These are phyloP conservation scores for Kuraishia piskuri DNA, from an alignment of 805 yeast genomes.

Conservation along the genomic window DNA sequence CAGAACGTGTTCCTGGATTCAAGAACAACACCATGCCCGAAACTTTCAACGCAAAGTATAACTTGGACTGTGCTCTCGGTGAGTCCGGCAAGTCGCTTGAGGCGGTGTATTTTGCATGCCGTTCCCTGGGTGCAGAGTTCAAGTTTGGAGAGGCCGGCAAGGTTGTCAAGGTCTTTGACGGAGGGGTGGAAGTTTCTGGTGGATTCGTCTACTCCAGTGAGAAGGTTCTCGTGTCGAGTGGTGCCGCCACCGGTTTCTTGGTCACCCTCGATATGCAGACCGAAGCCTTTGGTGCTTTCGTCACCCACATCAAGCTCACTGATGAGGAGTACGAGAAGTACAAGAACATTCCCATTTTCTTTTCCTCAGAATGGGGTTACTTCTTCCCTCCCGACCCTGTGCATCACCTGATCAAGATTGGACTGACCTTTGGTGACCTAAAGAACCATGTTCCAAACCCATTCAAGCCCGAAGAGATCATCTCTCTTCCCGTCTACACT, in stretches of 20 bases:
- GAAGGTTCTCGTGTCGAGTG: slow-evolving; percentile 26
- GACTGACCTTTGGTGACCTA: slow-evolving; percentile 28
- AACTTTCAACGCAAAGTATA: slow-evolving; percentile 15
- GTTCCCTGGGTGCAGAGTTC: slow-evolving; percentile 24
- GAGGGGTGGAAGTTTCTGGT: slow-evolving; percentile 14
- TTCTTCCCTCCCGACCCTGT: slow-evolving; percentile 41
- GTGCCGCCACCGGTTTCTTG: slow-evolving; percentile 30
- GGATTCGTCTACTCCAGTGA: slow-evolving; percentile 25
- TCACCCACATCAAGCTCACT: slow-evolving; percentile 29
- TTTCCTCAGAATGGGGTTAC: slow-evolving; percentile 36
- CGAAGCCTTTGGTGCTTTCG: slow-evolving; percentile 30
- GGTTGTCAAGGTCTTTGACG: slow-evolving; percentile 11
- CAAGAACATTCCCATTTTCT: slow-evolving; percentile 33
- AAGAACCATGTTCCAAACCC: slow-evolving; percentile 14
- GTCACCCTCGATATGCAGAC: slow-evolving; percentile 23
- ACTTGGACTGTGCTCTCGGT: slow-evolving; percentile 34
- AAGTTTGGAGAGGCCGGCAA: slow-evolving; percentile 23
- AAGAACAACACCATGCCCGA: slow-evolving; percentile 9
- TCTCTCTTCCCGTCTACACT: slow-evolving; percentile 28
- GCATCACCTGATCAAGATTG: slow-evolving; percentile 28
- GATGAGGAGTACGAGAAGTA: slow-evolving; percentile 25
- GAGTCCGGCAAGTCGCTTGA: slow-evolving; percentile 30
- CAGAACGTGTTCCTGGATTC: slow-evolving; percentile 13
- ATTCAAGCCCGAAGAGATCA: slow-evolving; percentile 6
- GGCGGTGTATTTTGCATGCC: slow-evolving; percentile 21